A percentile compares a stretch with the other conserved stretches of the same genome.
phyloP scores from a whole-genome alignment of 805 yeast genomes.

The Scheffersomyces lignosus region DNA sequence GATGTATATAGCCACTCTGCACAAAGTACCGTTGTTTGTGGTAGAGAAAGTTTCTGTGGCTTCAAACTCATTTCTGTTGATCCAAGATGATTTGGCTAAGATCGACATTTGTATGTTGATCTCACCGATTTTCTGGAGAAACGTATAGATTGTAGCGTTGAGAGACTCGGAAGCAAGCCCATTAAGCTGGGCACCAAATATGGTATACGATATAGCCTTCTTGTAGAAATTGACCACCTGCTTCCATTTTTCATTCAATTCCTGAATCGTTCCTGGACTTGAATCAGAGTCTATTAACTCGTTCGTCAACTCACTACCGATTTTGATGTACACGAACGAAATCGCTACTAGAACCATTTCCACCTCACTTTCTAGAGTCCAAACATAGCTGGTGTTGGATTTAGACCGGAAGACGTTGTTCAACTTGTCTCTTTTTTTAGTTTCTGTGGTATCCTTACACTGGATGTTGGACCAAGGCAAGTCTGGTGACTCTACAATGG shows the following conservation, averaged over 20 bases:
- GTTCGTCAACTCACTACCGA: constrained; percentile 37
- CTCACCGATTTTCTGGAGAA: constrained; percentile 25
- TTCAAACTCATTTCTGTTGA: constrained; percentile 23
- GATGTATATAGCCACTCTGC: constrained; percentile 45
- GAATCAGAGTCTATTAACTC: constrained; percentile 31
- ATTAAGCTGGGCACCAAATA: constrained; percentile 21
- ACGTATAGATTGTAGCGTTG: constrained; percentile 9
- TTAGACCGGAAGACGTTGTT: neutral
- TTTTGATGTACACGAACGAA: constrained; percentile 26
- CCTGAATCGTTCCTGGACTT: constrained; percentile 7
- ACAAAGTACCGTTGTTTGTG: constrained; percentile 40
- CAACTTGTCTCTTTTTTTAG: too few species aligned
- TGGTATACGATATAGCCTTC: constrained; percentile 25
- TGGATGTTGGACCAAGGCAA: constrained; percentile 18
- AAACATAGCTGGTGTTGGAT: constrained; percentile 6
- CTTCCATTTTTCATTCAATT: constrained; percentile 34
- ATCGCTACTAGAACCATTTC: constrained; percentile 23
- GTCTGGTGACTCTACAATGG: constrained; percentile 4
- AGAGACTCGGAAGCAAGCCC: constrained; percentile 1
- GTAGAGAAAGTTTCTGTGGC: constrained; percentile 9
- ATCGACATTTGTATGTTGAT: constrained; percentile 40
- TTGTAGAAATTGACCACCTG: constrained; percentile 33
- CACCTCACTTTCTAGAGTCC: constrained; percentile 35
- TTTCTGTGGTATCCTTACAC: neutral
- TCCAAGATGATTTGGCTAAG: constrained; percentile 39